Base-by-base conservation (phyloP, 2,329 filamentous ascomycete genomes). In the Tolypocladium sp. region DNA sequence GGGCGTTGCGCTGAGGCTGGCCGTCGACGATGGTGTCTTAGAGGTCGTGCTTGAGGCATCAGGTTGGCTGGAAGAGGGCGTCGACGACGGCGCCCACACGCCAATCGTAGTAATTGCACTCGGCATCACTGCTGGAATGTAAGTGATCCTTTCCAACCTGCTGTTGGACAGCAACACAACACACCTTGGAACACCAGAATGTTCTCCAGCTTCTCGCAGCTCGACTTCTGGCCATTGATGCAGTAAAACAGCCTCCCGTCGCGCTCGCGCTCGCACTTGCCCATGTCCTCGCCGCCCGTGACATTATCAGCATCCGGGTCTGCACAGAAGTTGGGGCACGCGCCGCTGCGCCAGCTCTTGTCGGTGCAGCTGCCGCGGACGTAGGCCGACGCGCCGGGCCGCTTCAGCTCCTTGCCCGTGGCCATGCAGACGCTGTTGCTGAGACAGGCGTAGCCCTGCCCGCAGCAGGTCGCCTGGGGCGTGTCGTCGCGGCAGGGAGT, bases 311-410 rank as follows among this genome's bases (percentile, higher is more conserved):
- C 27, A 12, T 64, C 55, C 13, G 61, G 61, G 27, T 69, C 64
- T n/a, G 69, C 64, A 62, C 73, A 76, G 57, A 74, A 72, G 7
- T 61, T 53, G 3, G 72, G 72, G 57, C 72, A 75, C 17, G 60
- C 62, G 20, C 63, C 60, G 44, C 67, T 71, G 25, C 65, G 58
- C 68, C 71, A 75, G 0, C 53, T 61, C 53, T 64, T 58, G 57
- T 75, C 71, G 1, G 72, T 75, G 42, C 73, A 75, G 38, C 68
- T 65, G 12, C 71, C 71, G 9, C 73, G 68, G 4, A 71, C 68
- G 30, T 64, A 73, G 8, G 62, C 57, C 3, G 62, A 60, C 7
- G 67, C 64, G 6, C 64, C 64, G 0, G 59, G 57, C 55, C 66
- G 63, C n/a, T n/a, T n/a, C n/a, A 69, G 46, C 57, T 67, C 64